phyloP scores from a whole-genome alignment of 495 filamentous ascomycete genomes.

The Neurospora terricola region DNA sequence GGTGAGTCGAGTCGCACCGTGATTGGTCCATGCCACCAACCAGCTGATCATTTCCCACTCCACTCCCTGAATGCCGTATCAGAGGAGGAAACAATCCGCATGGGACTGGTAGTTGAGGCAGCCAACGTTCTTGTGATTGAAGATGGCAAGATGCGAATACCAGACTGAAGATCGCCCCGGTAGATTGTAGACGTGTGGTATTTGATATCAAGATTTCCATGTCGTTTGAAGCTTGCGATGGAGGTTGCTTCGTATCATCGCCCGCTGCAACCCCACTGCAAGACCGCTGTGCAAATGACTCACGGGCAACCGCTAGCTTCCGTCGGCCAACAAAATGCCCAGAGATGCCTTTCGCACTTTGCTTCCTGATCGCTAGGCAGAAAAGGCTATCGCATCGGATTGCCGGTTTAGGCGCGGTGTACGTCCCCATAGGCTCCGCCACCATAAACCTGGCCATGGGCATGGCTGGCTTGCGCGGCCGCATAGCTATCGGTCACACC shows the following conservation, averaged over 20 bases:
- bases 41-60: conserved; percentile 19
- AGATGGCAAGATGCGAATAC: not conserved
- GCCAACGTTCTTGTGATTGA: not conserved
- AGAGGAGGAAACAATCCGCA: not conserved
- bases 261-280: not conserved
- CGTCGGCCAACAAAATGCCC: not conserved
- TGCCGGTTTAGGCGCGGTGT: conserved; percentile 26
- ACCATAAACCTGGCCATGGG: conserved; percentile 31
- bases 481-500: conserved; percentile 26
- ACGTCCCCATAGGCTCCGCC: conserved; percentile 29
- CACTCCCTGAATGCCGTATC: not conserved
- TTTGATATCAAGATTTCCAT: not conserved
- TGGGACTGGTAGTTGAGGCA: not conserved
- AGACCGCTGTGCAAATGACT: not conserved
- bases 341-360: not conserved
- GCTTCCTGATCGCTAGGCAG: not conserved
- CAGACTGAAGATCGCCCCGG: not conserved
- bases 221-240: not conserved
- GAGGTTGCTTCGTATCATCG: not conserved
- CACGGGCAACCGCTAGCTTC: not conserved
- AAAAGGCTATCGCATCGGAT: not conserved
- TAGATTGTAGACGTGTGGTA: not conserved
- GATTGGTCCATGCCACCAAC: conserved; percentile 17
- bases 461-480: conserved; percentile 20
- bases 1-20: conserved; percentile 9